phyloP scores from a whole-genome alignment of 768 basidiomycete genomes.

The Megacollybia marginata region DNA sequence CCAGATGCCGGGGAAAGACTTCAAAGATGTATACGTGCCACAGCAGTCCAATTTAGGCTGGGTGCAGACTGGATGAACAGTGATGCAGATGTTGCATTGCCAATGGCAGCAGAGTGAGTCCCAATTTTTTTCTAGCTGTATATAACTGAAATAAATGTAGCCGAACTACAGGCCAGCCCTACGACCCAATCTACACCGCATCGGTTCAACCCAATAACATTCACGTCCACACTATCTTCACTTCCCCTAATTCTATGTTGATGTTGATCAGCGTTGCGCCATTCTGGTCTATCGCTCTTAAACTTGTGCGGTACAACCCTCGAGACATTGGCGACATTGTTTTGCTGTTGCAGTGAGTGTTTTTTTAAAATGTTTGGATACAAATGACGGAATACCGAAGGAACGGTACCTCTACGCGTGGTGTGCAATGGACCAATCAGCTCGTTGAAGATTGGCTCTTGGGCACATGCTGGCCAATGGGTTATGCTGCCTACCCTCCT shows the following conservation, averaged over 20 bases:
- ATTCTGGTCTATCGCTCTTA: conserved; percentile 67
- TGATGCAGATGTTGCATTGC: conserved; percentile 64
- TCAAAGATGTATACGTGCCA: conserved; percentile 45
- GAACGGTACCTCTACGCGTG: conserved; percentile 46
- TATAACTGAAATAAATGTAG: background rate
- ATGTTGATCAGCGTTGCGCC: conserved; percentile 55
- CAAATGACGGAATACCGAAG: conserved; percentile 29
- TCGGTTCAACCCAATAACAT: conserved; percentile 45
- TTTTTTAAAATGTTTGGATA: background rate
- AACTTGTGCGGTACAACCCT: conserved; percentile 59
- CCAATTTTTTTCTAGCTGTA: background rate
- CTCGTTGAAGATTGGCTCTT: conserved; percentile 52
- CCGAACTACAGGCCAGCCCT: conserved; percentile 15
- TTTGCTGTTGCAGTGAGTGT: conserved; percentile 52
- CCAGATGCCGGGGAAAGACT: conserved; percentile 49
- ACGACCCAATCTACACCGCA: conserved; percentile 57
- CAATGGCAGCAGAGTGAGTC: conserved; percentile 56
- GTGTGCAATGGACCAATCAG: conserved; percentile 46
- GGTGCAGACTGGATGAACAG: conserved; percentile 77
- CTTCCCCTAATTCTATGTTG: conserved; percentile 43
- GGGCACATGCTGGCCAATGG: conserved; percentile 57
- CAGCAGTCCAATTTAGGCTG: conserved; percentile 39
- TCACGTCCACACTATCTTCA: conserved; percentile 48
- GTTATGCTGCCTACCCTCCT: conserved; percentile 41
- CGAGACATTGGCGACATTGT: conserved; percentile 62